phyloP scores from a whole-genome alignment of 345 rosid species.

The Salix viminalis region DNA sequence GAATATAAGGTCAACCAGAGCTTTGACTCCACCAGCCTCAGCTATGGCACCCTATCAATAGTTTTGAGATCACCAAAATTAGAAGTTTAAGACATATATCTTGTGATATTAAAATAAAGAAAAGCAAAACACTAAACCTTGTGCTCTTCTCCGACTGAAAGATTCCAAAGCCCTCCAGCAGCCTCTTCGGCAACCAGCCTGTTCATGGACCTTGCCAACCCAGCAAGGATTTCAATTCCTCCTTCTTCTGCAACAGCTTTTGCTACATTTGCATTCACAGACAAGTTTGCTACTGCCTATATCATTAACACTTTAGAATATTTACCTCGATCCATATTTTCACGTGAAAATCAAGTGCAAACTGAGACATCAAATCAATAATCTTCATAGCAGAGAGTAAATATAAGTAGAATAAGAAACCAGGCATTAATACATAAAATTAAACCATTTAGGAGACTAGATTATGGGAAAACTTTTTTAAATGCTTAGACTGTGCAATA shows the following conservation, averaged over 20 bases:
- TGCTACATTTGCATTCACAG: conserved; percentile 36
- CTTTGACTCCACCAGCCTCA: conserved; percentile 36
- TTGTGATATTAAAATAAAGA: not conserved
- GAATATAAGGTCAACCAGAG: conserved; percentile 39
- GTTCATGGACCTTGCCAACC: conserved; percentile 34
- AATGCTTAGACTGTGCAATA: not conserved
- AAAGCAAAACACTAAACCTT: conserved; percentile 21
- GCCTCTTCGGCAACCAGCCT: conserved; percentile 41
- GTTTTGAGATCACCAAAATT: not conserved
- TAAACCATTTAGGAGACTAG: not conserved
- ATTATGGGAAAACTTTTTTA: not conserved
- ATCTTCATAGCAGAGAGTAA: not conserved
- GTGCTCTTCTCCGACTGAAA: conserved; percentile 47
- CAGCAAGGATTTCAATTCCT: conserved; percentile 34
- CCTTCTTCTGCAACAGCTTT: conserved; percentile 35
- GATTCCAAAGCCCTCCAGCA: conserved; percentile 44
- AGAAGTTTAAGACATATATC: not conserved
- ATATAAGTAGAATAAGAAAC: not conserved
- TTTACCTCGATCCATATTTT: not conserved
- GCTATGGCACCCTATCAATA: conserved; percentile 35
- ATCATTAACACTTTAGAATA: not conserved
- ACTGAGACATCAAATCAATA: conserved; percentile 1
- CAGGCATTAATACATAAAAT: not conserved
- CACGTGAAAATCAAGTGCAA: conserved; percentile 4
- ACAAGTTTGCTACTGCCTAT: conserved; percentile 40